A percentile compares a stretch with the other conserved stretches of the same genome.
Conservation (phyloP, 1,139 yeast species). For the Magnusiomyces starmeri region DNA sequence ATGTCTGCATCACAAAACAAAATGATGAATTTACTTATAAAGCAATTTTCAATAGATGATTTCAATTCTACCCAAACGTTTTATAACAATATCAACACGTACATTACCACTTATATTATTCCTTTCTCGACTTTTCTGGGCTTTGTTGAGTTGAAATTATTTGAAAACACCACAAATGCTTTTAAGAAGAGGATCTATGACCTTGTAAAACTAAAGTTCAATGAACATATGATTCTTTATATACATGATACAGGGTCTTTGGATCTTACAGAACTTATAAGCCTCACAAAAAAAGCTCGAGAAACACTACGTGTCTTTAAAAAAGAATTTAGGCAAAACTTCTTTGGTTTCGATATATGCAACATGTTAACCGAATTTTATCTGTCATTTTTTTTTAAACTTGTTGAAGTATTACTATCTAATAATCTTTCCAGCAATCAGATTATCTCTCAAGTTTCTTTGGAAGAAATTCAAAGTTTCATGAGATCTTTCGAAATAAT, state of each 20-base stretch:
- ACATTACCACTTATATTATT: background rate
- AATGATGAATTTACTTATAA: background rate
- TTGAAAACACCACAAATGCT: background rate
- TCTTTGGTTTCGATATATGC: conserved; percentile 1
- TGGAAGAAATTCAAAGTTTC: too few relatives aligned
- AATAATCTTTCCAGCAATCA: too few relatives aligned
- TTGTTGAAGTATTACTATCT: too few relatives aligned
- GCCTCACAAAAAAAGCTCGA: background rate
- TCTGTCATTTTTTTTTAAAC: background rate
- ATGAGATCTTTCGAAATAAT: too few relatives aligned
- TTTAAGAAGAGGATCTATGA: conserved; percentile 2
- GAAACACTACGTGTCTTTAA: background rate
- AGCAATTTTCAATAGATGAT: background rate
- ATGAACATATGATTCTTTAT: background rate
- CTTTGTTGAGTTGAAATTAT: background rate
- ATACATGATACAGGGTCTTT: background rate
- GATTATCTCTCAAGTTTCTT: too few relatives aligned
- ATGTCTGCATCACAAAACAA: background rate
- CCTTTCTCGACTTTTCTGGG: conserved; percentile 4
- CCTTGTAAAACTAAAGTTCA: conserved; percentile 1
- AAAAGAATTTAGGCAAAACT: background rate
- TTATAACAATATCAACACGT: background rate
- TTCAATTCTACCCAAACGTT: background rate
- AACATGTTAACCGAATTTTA: background rate
- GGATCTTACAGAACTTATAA: background rate